Evolutionary conservation across 2,329 filamentous ascomycete species (phyloP).

Genomic region (Incumbomyces delicatus): DNA sequence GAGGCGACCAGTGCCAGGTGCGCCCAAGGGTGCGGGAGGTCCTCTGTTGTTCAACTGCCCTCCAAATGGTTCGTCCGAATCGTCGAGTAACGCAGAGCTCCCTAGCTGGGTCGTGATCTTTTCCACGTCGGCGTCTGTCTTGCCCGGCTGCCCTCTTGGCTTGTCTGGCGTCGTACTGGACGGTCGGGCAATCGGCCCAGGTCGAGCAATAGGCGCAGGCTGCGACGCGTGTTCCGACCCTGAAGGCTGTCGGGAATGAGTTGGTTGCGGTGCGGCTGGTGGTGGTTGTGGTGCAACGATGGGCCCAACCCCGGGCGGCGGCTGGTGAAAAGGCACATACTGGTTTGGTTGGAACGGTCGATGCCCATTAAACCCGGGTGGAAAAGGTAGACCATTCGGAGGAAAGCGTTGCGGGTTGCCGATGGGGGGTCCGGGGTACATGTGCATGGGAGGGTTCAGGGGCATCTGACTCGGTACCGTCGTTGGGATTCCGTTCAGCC

Average conservation of each 20-base stretch:
- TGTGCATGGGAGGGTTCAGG: constrained; percentile 43
- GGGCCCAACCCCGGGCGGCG: constrained; percentile 30
- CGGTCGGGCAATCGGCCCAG: constrained; percentile 79
- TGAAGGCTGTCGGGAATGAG: constrained; percentile 69
- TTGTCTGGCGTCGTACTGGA: constrained; percentile 56
- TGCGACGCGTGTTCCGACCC: constrained; percentile 55
- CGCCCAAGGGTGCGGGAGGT: constrained; percentile 35
- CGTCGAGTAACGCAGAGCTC: constrained; percentile 74
- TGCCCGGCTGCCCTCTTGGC: constrained; percentile 31
- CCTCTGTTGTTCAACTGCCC: constrained; percentile 28
- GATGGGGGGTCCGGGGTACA: constrained; percentile 41
- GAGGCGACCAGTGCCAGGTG: constrained; percentile 43
- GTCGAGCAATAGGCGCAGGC: constrained; percentile 67
- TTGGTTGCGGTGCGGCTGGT: constrained; percentile 32
- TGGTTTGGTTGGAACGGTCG: constrained; percentile 50
- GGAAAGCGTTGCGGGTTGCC: constrained; percentile 45
- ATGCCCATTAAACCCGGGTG: constrained; percentile 52
- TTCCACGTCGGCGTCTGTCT: constrained; percentile 51
- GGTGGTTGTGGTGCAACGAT: constrained; percentile 26
- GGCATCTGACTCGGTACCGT: constrained; percentile 46
- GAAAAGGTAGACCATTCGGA: constrained; percentile 43
- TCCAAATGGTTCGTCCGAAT: constrained; percentile 58
- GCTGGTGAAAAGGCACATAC: constrained; percentile 34
- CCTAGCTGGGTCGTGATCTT: constrained; percentile 71
- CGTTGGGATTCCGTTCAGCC: constrained; percentile 47